Base-by-base conservation (phyloP, 2,329 filamentous ascomycete genomes). In the Botryotinia globosa region DNA sequence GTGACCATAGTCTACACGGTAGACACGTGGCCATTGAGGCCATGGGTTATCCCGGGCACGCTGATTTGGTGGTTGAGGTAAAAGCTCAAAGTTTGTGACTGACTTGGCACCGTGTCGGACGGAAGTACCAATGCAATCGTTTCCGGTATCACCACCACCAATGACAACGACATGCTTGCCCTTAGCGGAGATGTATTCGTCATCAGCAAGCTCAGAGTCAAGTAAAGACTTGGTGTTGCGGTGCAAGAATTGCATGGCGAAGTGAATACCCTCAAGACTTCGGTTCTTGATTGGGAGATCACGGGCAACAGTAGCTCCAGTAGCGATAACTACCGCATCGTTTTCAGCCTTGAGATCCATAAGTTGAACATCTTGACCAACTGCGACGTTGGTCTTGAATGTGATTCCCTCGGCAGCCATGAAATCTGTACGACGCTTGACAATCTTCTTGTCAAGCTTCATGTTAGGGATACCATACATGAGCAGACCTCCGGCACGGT, bases 381-480 rank as follows among this genome's bases (percentile, higher is more conserved):
- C 88, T 51, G 90, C 85, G 72, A 93, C 89, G 74, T 91, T 89
- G 45, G 92, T 92, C 83, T 93, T 90, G 84, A 97, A 97, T 69
- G 87, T 87, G 80, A 98, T 85, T 66, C 95, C 95, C 83, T 98
- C 95, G 5, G 90, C 88, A 71, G 92, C 93, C 93, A 98, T 95
- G 83, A 98, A 94, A 83, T 98, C 93, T 66, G 96, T 94, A 82
- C 95, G 92, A 69, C 95, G 92, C 87, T 98, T 95, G 74, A 98
- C 95, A 76, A 98, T 91, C 81, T 94, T 94, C 88, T 98, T 98
- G 85, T 98, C 95, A 59, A 98, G 92, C 87, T 98, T 98, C 95
- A 98, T 98, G 87, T 98, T 98, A 77, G 95, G 95, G 77, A 98
- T 98, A 77, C 95, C 95, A 81, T 98, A 98, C 95, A 98, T 98